A percentile compares a stretch with the other conserved stretches of the same genome.
Conservation (phyloP, 495 filamentous ascomycete genomes). For the Podospora conica region DNA sequence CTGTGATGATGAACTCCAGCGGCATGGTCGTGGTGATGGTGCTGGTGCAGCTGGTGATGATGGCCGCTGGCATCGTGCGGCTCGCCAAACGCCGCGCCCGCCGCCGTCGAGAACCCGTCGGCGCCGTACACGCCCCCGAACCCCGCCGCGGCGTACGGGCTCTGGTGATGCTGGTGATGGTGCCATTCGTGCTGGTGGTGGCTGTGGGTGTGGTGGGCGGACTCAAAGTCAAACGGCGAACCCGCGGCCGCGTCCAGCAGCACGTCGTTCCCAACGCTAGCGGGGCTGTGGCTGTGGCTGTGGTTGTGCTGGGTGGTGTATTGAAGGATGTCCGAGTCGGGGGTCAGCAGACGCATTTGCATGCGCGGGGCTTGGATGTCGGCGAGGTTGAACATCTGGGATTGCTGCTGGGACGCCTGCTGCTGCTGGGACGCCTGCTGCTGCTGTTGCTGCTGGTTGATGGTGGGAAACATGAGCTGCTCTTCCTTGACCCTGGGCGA, state of each 20-base stretch:
- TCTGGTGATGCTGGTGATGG: slow-evolving; percentile 11
- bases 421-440: neutral
- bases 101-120: neutral
- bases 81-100: neutral
- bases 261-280: neutral
- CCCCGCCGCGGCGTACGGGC: slow-evolving; percentile 19
- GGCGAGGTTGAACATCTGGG: slow-evolving; percentile 8
- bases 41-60: slow-evolving; percentile 4
- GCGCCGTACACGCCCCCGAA: slow-evolving; percentile 11
- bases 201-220: neutral
- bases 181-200: neutral
- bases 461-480: neutral
- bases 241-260: slow-evolving; percentile 22
- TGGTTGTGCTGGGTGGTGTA: slow-evolving; percentile 20
- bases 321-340: slow-evolving; percentile 36
- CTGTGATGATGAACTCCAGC: slow-evolving; percentile 1
- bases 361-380: slow-evolving; percentile 15
- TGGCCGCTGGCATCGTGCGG: neutral
- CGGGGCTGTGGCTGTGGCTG: neutral
- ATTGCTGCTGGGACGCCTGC: slow-evolving; percentile 1
- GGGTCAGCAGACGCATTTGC: slow-evolving; percentile 36
- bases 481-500: slow-evolving; percentile 36
- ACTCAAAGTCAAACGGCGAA: slow-evolving; percentile 5
- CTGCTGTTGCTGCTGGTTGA: slow-evolving; percentile 10
- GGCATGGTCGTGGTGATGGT: neutral